Base-by-base conservation (phyloP, 495 filamentous ascomycete species). In the Penicillium parvum region DNA sequence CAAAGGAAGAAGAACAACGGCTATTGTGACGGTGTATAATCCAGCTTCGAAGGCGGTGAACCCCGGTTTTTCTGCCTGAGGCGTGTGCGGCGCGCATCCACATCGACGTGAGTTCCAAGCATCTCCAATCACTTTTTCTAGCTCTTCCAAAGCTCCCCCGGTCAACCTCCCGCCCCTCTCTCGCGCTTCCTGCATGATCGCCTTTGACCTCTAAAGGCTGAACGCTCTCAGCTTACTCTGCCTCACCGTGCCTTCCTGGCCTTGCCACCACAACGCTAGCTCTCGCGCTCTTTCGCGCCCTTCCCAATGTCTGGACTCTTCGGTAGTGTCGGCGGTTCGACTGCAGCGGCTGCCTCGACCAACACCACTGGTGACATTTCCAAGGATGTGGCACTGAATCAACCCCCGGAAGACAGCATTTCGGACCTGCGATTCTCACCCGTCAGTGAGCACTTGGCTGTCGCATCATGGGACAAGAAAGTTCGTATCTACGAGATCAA, bases 381-480 rank as follows among this genome's bases (percentile, higher is more conserved):
- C 50, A 87, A 92, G 63, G 92, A 98, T 64, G 81, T 96, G 37
- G 70, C 81, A 23, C 65, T 98, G 19, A 77, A 67, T 43, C 76
- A 79, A 37, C 85, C 85, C 10, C 92, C 90, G 10, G 80, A 86
- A 35, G 90, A 96, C 66, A 85, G 87, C 57, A 81, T 96, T 55
- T 90, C 87, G 17, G 85, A 90, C 53, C 64, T 96, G 46, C 69
- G 74, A 25, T 96, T 92, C 66, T 90, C 86, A n/a, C 81, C 87
- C 0, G 69, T 74, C 40, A 74, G 73, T 45, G 83, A 96, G 39
- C 80, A 88, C 66, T 69, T 96, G 11, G 90, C 90, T 20, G 84
- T 92, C 27, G 75, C 88, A 37, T 90, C 84, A 29, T 96, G 90
- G 90, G 90, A 96, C 58, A 94, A 90, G 64, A 90, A 87, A 53